phyloP scores from a whole-genome alignment of 345 rosid species.

The Gossypium herbaceum region DNA sequence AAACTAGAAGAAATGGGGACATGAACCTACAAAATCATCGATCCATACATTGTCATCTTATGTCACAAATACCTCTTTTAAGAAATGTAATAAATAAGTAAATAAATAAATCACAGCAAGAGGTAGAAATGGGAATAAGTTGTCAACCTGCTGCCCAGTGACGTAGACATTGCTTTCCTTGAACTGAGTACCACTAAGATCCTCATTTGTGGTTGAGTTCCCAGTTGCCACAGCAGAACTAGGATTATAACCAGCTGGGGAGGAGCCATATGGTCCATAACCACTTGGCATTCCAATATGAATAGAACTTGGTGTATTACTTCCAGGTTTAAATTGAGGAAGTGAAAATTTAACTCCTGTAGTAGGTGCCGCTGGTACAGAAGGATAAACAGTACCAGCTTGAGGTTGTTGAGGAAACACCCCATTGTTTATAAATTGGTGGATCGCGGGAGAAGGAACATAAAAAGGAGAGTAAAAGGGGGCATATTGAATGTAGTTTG shows the following conservation, averaged over 20 bases:
- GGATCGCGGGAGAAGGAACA: conserved; percentile 69
- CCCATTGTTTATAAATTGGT: conserved; percentile 74
- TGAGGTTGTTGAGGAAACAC: conserved; percentile 85
- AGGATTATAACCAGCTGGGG: conserved; percentile 71
- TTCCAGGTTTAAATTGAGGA: conserved; percentile 83
- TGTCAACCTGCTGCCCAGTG: conserved; percentile 68
- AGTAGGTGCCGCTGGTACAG: conserved; percentile 61
- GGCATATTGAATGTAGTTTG: conserved; percentile 77
- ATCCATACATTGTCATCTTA: not conserved
- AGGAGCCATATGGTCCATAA: conserved; percentile 76
- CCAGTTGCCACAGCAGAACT: conserved; percentile 61
- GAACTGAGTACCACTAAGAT: conserved; percentile 68
- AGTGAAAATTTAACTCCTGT: conserved; percentile 72
- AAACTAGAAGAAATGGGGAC: not conserved
- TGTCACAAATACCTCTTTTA: not conserved
- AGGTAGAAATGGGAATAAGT: conserved; percentile 1
- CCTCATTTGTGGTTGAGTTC: conserved; percentile 65
- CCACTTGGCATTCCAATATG: conserved; percentile 75
- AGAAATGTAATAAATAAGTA: not conserved
- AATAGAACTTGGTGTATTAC: conserved; percentile 55
- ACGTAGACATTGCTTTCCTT: conserved; percentile 75
- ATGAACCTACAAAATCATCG: not conserved
- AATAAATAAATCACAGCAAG: conserved; percentile 3
- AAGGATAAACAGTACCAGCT: conserved; percentile 63
- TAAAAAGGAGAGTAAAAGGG: conserved; percentile 70